Evolutionary conservation across 345 rosid genomes (phyloP), one percentile per base, ranked within the genome.

Genomic region (Salix arbutifolia): DNA sequence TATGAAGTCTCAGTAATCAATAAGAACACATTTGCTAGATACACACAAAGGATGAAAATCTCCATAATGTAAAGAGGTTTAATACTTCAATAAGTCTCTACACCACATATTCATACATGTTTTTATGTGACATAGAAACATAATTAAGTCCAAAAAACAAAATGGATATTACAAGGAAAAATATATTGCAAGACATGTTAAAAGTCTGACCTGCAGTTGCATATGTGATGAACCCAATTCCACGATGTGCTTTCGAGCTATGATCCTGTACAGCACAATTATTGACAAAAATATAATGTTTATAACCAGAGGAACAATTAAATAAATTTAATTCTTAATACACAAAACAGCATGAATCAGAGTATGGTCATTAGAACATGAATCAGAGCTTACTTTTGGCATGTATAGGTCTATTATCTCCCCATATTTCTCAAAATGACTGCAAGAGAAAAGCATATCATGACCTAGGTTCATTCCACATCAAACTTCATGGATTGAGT

Each of bases 361-460:
- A 8, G 23, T 48, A 31, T 21, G 38, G 35, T 21, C 25, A 12
- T 6, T 4, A 19, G 10, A 18, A 53, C 79, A 72, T 44, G 79
- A 46, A 65, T 10, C 30, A n/a, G 46, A 1, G 60, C 71, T 71
- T 84, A 92, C 97, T 95, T 94, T 94, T 58, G 98, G 97, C 98
- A 94, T 94, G 79, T 94, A 94, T 67, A 95, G 80, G 86, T 95
- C 99, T 1, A 94, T 88, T 75, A 95, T 95, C 61, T 93, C 96
- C 1, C 99, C 99, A 79, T 93, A 96, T 83, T 84, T 89, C 89
- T 91, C 96, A 88, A 96, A 96, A 85, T 93, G 96, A 72, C 99
- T 96, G 94, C 80, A 80, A 74, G 83, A 84, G 56, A 31, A 44
- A 69, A 31, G 8, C 4, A 65, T 42, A 6, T 73, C 50, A 82